Evolutionary conservation across 1,284 basidiomycete species (phyloP), one percentile per base, ranked within the genome.

Genomic region (Cryptococcus wingfieldii): DNA sequence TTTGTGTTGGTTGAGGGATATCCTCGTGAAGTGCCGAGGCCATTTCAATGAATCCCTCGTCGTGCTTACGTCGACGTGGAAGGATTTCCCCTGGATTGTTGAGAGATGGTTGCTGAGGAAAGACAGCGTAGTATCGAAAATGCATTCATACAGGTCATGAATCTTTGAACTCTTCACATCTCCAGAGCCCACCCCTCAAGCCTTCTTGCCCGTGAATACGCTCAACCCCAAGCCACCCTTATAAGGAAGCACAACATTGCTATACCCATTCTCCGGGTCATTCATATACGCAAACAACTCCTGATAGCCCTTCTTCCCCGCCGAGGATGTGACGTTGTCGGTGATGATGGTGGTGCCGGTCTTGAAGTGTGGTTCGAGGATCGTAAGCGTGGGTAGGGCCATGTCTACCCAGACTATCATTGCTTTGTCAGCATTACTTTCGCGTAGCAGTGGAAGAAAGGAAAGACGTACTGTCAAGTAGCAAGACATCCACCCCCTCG

Each of bases 401-500:
- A 67, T 55, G 1, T 63, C 64, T 2, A 65, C 56, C 68, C 68
- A 70, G 39, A 70, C 68, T 68, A 28, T 8, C 18, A 23, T 23
- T 23, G 23, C 23, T 23, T 23, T 23, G 23, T 23, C 39, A 27
- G n/a, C 9, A 14, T 14, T 3, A 52, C 25, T 7, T 41, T 50
- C 27, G 39, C 9, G 9, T 8, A 49, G 27, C 47, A 34, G 19
- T 27, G n/a, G 23, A n/a, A 5, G 23, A 19, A 48, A 2, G 9
- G 25, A 28, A 19, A 3, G 19, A 60, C 66, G 58, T 49, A 71
- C 69, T 70, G 18, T 70, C 69, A 5, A 67, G 61, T 4, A 70
- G 49, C 10, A 68, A 39, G 16, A 68, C 45, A 53, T 70, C 68
- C 0, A 71, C 57, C 3, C 47, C 47, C 5, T 45, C 42, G 14